Evolutionary conservation across 441 rosid species (phyloP), one percentile per base, ranked within the genome.

Genomic region (Breynia disticha): DNA sequence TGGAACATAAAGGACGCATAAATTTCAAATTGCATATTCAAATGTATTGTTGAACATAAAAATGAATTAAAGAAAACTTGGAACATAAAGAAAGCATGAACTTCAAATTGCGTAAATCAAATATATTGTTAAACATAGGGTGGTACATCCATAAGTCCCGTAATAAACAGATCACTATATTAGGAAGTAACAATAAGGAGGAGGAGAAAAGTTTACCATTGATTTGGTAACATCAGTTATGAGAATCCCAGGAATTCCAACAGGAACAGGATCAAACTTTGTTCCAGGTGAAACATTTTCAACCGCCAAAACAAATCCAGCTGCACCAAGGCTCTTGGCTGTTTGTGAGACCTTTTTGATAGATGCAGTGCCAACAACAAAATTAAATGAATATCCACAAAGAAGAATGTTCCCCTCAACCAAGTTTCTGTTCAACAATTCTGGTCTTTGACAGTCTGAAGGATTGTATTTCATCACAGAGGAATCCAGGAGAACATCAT

Each of bases 351-450:
- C 99, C 75, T 84, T 89, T 77, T 89, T 93, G 59, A 89, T 75
- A 20, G 99, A 89, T 63, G 99, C 84, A 43, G 96, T 79, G 24
- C 99, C 99, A 62, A 71, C 77, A 56, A 89, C 93, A 65, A 93
- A 93, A 76, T 83, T 89, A 79, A 86, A 93, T 55, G 99, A 93
- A 76, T 89, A 93, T 54, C 99, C 99, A 69, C 99, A 93, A 19
- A 93, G 88, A 50, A 93, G 86, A 72, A 93, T 76, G 70, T 86
- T 89, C 44, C 97, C 99, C 69, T 83, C 72, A n/a, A 93, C 76
- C 71, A 89, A 72, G 45, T 71, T 86, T 65, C 61, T 89, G 80
- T 93, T 84, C 53, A 93, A 74, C 37, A 89, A 69, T 76, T 93
- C 97, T 13, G 99, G 86, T 67, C 80, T 80, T 66, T 93, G 99